A percentile compares a stretch with the other conserved stretches of the same genome.
Conservation (phyloP, 1,284 basidiomycete genomes). For the Cystobasidium slooffiae region DNA sequence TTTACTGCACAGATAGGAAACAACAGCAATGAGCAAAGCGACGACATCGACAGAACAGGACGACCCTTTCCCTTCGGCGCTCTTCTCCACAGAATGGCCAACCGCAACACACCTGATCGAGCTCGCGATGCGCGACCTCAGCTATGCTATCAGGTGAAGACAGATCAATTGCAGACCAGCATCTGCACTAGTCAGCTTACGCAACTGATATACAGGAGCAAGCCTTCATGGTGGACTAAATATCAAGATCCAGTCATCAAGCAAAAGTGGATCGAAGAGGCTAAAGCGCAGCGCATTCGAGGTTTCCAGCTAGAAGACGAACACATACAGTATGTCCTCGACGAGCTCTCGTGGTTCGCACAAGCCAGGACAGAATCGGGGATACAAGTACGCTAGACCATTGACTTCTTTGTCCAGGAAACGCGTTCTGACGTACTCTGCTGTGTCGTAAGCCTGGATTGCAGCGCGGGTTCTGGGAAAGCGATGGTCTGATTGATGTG, state of each 20-base stretch:
- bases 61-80: conserved; percentile 21
- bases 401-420: not conserved
- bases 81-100: not conserved
- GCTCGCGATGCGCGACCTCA: conserved; percentile 33
- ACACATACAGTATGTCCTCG: conserved; percentile 46
- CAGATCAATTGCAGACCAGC: not conserved
- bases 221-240: conserved; percentile 45
- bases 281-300: not conserved
- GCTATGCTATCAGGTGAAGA: conserved; percentile 28
- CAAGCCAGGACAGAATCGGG: not conserved
- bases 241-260: conserved; percentile 26
- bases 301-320: conserved; percentile 23
- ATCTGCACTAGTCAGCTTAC: not conserved
- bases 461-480: conserved; percentile 38
- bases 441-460: conserved; percentile 20
- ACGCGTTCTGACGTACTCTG: not conserved
- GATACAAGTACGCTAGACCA: conserved; percentile 22
- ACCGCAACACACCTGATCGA: conserved; percentile 12
- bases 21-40: conserved; percentile 6
- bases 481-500: conserved; percentile 34
- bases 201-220: conserved; percentile 2
- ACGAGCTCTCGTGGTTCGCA: conserved; percentile 43
- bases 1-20: not conserved
- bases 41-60: conserved; percentile 45
- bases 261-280: conserved; percentile 44